These are phyloP conservation scores for Metschnikowia orientalis DNA, from an alignment of 805 yeast genomes.

Conservation along the genomic window DNA sequence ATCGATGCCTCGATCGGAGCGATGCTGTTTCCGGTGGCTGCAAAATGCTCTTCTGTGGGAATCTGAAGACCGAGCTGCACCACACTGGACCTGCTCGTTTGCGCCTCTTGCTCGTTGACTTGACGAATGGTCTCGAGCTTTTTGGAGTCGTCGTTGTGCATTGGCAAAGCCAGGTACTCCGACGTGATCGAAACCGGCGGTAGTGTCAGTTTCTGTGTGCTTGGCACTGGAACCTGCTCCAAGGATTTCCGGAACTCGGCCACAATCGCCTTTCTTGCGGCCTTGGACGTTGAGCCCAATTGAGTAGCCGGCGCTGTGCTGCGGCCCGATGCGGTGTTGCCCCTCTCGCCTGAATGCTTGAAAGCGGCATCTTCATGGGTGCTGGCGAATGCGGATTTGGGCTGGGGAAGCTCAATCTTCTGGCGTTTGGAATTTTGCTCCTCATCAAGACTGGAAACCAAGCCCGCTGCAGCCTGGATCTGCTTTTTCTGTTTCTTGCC, in stretches of 20 bases:
- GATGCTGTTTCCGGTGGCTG: background rate
- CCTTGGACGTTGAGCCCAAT: background rate
- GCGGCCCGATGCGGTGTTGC: conserved; percentile 32
- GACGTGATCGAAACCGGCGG: too few species aligned
- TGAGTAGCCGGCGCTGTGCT: conserved; percentile 18
- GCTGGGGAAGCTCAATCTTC: conserved; percentile 26
- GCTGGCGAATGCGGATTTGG: conserved; percentile 12
- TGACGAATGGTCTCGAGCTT: conserved; percentile 1
- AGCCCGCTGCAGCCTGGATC: conserved; percentile 23
- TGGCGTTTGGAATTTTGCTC: conserved; percentile 23
- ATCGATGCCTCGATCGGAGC: conserved; percentile 18
- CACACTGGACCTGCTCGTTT: conserved; percentile 45
- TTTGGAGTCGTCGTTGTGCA: too few species aligned
- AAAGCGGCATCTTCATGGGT: too few species aligned
- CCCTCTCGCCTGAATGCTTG: conserved; percentile 15
- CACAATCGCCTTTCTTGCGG: conserved; percentile 1
- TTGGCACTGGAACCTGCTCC: conserved; percentile 5
- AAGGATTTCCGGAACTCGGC: conserved; percentile 2
- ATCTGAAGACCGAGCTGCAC: conserved; percentile 43
- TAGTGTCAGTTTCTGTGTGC: background rate
- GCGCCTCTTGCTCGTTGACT: conserved; percentile 2
- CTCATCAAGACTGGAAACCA: conserved; percentile 18
- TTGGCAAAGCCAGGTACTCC: too few species aligned
- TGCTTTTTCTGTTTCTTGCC: conserved; percentile 15
- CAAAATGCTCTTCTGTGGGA: conserved; percentile 28